Evolutionary conservation across 768 basidiomycete genomes (phyloP), one percentile per base, ranked within the genome.

Genomic region (Rhizopogon vulgaris): DNA sequence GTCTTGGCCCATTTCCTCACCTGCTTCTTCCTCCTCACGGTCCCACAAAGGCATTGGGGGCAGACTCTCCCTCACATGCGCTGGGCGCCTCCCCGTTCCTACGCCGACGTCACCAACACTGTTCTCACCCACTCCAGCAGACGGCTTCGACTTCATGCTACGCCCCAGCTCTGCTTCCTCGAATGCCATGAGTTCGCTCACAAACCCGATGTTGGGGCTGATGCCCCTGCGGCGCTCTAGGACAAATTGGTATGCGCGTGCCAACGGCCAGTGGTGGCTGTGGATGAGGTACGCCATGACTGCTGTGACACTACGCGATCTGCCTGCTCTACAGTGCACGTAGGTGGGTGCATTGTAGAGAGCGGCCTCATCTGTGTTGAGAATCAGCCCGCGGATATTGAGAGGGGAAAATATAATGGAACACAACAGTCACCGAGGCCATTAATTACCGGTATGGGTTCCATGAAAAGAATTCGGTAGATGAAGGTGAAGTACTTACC

Each of bases 251-350:
- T 97, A 98, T 1, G 95, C 92, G 36, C 83, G 82, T 30, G 91
- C 87, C 38, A 97, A 80, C 17, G 93, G 89, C 95, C 95, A 97
- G 63, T 94, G 93, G 63, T 96, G 94, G 9, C 94, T 90, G 60
- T 96, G 94, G 57, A 98, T 96, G 52, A 98, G 86, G 65, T 96
- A 97, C 2, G 91, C 94, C 75, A 98, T 92, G 38, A 96, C 94
- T 11, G 94, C 93, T 0, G 94, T 96, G 27, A 96, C 94, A 1
- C 91, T 94, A 12, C 95, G 85, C 2, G 91, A 94, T 73, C 94
- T 96, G 4, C 94, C 95, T 5, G 90, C 94, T 70, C 90, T 92
- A 71, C 94, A 98, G 65, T 98, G 95, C 12, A 97, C 94, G 61
- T 95, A 98, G 1, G 89, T 89, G 6, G 93, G 85, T 17, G 90